These are phyloP conservation scores for Saccharomycopsis sp. DNA, from an alignment of 805 yeast genomes.

Conservation along the genomic window DNA sequence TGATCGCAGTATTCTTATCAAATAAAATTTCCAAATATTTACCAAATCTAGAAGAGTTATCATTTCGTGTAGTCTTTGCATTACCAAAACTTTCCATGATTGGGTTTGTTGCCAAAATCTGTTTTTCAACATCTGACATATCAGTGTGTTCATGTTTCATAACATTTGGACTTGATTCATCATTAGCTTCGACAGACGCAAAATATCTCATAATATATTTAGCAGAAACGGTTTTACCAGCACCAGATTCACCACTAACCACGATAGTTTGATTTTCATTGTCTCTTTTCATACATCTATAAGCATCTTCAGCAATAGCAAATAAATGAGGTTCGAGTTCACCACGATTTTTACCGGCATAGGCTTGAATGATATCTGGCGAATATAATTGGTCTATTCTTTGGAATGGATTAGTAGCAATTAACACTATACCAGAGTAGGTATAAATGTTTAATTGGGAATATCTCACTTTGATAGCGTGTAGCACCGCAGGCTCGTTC, in stretches of 20 bases:
- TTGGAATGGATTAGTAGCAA: slow-evolving; percentile 95
- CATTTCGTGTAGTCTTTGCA: slow-evolving; percentile 84
- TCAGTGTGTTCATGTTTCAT: slow-evolving; percentile 40
- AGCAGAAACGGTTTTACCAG: slow-evolving; percentile 97
- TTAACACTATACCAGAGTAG: slow-evolving; percentile 92
- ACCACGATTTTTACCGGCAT: slow-evolving; percentile 87
- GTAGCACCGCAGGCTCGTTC: slow-evolving; percentile 94
- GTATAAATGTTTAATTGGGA: slow-evolving; percentile 88
- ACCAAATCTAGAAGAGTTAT: slow-evolving; percentile 88
- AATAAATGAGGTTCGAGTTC: slow-evolving; percentile 95
- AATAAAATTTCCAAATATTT: slow-evolving; percentile 89
- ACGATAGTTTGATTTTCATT: slow-evolving; percentile 88
- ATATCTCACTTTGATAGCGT: slow-evolving; percentile 86
- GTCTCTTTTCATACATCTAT: slow-evolving; percentile 86
- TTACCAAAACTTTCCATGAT: slow-evolving; percentile 87
- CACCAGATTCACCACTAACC: slow-evolving; percentile 97
- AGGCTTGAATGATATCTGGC: slow-evolving; percentile 88
- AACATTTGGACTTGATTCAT: slow-evolving; percentile 29
- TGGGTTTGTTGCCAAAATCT: slow-evolving; percentile 93
- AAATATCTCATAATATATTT: slow-evolving; percentile 96
- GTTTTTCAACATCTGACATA: slow-evolving; percentile 88
- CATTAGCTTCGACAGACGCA: slow-evolving; percentile 72
- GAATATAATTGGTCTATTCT: slow-evolving; percentile 86
- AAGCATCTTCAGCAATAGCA: slow-evolving; percentile 97
- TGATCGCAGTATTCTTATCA: slow-evolving; percentile 64